phyloP scores from a whole-genome alignment of 2,329 filamentous ascomycete genomes.

The Diaporthe aspalathi region DNA sequence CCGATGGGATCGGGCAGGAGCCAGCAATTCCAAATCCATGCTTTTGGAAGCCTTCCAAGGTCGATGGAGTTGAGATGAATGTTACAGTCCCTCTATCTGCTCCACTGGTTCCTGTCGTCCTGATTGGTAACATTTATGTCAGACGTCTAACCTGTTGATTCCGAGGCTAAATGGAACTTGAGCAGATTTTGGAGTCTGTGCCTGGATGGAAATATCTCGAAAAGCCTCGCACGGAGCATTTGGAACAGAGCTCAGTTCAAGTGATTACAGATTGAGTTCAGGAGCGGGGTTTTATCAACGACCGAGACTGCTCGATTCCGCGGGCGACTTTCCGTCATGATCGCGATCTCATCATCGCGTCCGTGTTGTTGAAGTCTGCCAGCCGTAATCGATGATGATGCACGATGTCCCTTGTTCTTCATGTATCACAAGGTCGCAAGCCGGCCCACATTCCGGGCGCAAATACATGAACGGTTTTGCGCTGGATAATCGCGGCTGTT shows the following conservation, averaged over 20 bases:
- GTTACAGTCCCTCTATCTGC: background rate
- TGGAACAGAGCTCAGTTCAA: background rate
- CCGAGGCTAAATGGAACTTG: background rate
- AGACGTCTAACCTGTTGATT: background rate
- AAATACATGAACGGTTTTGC: background rate
- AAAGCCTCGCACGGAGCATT: slow-evolving; percentile 10
- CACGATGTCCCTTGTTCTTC: background rate
- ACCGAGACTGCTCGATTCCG: background rate
- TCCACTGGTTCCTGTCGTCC: slow-evolving; percentile 16
- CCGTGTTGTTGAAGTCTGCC: background rate
- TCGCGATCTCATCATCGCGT: background rate
- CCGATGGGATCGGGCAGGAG: background rate
- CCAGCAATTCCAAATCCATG: background rate
- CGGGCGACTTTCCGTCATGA: background rate
- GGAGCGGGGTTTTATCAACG: slow-evolving; percentile 1
- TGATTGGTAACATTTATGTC: background rate
- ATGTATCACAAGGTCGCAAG: background rate
- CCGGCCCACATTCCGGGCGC: background rate
- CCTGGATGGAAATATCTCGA: background rate
- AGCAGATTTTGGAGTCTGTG: background rate
- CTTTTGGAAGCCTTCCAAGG: too few relatives aligned
- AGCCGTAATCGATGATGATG: background rate
- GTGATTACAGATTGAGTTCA: background rate
- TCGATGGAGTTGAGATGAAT: background rate
- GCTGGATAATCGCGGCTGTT: background rate